A percentile compares a stretch with the other conserved stretches of the same genome.
Evolutionary conservation across 2,329 filamentous ascomycete genomes (phyloP).

Genomic region (Pseudogymnoascus pannorum): DNA sequence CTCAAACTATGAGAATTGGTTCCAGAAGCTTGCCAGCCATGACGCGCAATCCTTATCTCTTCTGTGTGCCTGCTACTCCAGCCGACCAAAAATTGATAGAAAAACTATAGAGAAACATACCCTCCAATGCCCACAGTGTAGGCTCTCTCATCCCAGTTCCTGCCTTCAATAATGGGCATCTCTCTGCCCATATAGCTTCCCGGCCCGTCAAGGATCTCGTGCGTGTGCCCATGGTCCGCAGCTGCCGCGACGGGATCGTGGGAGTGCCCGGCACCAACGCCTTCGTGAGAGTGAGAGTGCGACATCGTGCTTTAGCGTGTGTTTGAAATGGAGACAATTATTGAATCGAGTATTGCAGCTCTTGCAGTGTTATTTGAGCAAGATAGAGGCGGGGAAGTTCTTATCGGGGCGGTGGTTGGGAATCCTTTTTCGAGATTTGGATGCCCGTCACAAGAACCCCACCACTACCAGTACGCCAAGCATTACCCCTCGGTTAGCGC

Average conservation of each 20-base stretch:
- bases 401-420: background rate
- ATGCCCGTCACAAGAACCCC: background rate
- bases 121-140: slow-evolving; percentile 98
- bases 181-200: slow-evolving; percentile 85
- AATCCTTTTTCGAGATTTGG: background rate
- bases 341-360: background rate
- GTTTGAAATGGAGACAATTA: background rate
- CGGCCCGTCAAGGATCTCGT: slow-evolving; percentile 90
- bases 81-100: background rate
- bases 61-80: background rate
- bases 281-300: slow-evolving; percentile 51
- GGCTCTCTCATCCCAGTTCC: slow-evolving; percentile 79
- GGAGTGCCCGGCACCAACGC: slow-evolving; percentile 43
- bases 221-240: slow-evolving; percentile 82
- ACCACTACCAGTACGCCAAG: background rate
- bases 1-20: background rate
- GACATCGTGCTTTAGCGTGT: slow-evolving; percentile 16
- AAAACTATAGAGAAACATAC: slow-evolving; percentile 40
- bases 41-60: background rate
- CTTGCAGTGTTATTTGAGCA: background rate
- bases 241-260: slow-evolving; percentile 44
- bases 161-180: slow-evolving; percentile 85
- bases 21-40: background rate
- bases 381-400: background rate
- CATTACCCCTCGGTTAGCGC: slow-evolving; percentile 1